phyloP scores from a whole-genome alignment of 257 asterid species.

The Perilla frutescens region DNA sequence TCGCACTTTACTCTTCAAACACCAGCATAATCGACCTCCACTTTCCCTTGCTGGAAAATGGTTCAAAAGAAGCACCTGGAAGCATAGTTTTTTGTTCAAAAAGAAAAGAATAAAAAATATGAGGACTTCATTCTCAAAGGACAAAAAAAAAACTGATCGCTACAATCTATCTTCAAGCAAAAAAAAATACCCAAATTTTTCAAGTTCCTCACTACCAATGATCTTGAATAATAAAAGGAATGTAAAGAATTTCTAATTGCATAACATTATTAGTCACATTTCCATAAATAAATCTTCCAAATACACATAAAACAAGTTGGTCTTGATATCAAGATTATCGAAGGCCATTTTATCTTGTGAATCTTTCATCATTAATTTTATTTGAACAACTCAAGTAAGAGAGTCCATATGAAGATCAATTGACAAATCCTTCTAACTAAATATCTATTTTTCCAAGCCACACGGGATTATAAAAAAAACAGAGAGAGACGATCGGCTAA shows the following conservation, averaged over 20 bases:
- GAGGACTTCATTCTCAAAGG: neutral
- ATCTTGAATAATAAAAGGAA: neutral
- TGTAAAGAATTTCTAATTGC: neutral
- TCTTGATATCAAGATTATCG: neutral
- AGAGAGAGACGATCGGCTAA: neutral
- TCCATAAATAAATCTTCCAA: neutral
- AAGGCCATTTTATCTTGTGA: neutral
- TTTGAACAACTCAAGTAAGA: neutral
- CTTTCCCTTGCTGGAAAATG: slow-evolving; percentile 36
- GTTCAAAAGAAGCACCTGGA: slow-evolving; percentile 57
- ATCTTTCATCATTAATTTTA: neutral
- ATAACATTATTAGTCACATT: neutral
- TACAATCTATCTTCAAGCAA: neutral
- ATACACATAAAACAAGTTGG: neutral
- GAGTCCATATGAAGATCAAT: neutral
- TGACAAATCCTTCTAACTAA: neutral
- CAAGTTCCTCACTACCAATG: slow-evolving; percentile 3
- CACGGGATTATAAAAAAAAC: neutral
- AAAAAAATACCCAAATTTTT: neutral
- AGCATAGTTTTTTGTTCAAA: neutral
- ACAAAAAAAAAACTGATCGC: neutral
- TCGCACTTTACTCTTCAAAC: slow-evolving; percentile 35
- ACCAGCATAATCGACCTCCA: slow-evolving; percentile 41
- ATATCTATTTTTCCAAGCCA: neutral
- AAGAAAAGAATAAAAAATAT: neutral